A percentile compares a stretch with the other conserved stretches of the same genome.
These are phyloP conservation scores for Cutaneotrichosporon arboriforme DNA, from an alignment of 1,284 basidiomycete species.

Conservation along the genomic window DNA sequence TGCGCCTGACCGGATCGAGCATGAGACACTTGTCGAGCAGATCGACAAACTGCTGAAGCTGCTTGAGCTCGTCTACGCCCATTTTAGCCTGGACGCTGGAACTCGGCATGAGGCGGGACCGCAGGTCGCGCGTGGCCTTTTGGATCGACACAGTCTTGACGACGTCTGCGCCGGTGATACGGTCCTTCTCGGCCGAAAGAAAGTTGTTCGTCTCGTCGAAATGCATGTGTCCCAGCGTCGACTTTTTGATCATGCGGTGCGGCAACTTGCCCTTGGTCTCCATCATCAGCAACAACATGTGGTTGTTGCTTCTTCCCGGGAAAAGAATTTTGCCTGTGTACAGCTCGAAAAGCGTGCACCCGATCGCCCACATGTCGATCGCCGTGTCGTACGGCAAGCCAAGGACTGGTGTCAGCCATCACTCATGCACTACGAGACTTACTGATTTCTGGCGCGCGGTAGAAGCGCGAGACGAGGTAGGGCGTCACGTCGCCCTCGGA, in stretches of 20 bases:
- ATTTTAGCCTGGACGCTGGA: constrained; percentile 62
- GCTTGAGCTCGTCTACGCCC: constrained; percentile 80
- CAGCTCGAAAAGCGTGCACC: constrained; percentile 94
- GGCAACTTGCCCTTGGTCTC: constrained; percentile 93
- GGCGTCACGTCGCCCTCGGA: constrained; percentile 90
- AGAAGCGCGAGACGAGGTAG: constrained; percentile 95
- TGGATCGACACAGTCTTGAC: constrained; percentile 74
- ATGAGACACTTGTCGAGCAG: constrained; percentile 84
- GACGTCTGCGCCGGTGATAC: constrained; percentile 70
- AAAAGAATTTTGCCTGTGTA: constrained; percentile 99
- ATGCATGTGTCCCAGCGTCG: constrained; percentile 82
- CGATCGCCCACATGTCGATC: constrained; percentile 95
- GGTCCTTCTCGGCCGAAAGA: constrained; percentile 69
- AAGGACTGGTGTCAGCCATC: constrained; percentile 65
- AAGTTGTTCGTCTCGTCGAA: constrained; percentile 75
- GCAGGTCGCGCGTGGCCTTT: constrained; percentile 76
- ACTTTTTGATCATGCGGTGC: constrained; percentile 87
- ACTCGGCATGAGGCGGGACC: constrained; percentile 73
- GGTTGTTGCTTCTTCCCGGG: constrained; percentile 93
- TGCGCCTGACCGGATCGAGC: constrained; percentile 80
- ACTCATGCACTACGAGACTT: constrained; percentile 44
- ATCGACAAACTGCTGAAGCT: constrained; percentile 80
- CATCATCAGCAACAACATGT: constrained; percentile 96
- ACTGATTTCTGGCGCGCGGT: constrained; percentile 99
- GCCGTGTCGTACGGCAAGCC: constrained; percentile 91